Conservation (phyloP, 2,329 filamentous ascomycete species). For the Calonectria pauciramosa region DNA sequence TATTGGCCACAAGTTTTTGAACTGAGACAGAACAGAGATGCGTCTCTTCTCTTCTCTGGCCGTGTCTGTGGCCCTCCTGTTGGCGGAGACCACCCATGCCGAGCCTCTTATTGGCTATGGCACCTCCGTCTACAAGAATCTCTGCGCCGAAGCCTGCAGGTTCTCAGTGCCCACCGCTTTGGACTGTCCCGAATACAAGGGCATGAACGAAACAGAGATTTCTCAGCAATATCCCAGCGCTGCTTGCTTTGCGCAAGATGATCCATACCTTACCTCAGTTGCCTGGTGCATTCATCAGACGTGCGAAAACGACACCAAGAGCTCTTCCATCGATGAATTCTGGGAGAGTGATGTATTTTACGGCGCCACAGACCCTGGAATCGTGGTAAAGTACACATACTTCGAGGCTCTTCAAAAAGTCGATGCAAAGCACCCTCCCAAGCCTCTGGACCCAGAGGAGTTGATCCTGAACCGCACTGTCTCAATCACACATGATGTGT, state of each 20-base stretch:
- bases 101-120: constrained; percentile 41
- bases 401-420: constrained; percentile 30
- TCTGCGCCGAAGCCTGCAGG: constrained; percentile 34
- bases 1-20: background rate
- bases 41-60: background rate
- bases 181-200: constrained; percentile 40
- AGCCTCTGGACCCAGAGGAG: constrained; percentile 9
- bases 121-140: constrained; percentile 10
- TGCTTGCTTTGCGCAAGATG: constrained; percentile 31
- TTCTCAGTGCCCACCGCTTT: constrained; percentile 29
- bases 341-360: constrained; percentile 38
- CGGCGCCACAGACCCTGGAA: constrained; percentile 4
- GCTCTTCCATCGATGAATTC: constrained; percentile 31
- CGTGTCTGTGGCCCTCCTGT: background rate
- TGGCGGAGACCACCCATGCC: background rate
- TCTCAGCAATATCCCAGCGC: constrained; percentile 30
- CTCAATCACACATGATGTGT: constrained; percentile 15
- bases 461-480: constrained; percentile 35
- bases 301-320: constrained; percentile 16
- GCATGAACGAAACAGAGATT: constrained; percentile 34
- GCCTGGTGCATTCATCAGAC: constrained; percentile 36
- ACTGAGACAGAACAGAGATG: constrained; percentile 12
- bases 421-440: constrained; percentile 15
- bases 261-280: constrained; percentile 36
- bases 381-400: constrained; percentile 30